Evolutionary conservation across 108 stramenopile species (phyloP).

Genomic region (Conticribra guillardii): DNA sequence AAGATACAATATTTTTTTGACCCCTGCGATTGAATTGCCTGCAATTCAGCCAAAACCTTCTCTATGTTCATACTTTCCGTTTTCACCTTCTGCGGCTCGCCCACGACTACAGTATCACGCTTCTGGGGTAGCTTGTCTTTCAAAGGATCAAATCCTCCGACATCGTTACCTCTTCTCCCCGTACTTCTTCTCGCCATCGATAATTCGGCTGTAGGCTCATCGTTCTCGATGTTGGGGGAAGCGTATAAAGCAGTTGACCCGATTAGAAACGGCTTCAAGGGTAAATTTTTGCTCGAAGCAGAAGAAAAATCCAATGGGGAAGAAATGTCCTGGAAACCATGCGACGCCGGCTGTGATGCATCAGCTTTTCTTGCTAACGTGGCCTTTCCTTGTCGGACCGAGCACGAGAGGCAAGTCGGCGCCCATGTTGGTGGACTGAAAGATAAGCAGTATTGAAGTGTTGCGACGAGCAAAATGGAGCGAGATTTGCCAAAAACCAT

Average conservation of each 20-base stretch:
- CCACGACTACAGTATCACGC: conserved; percentile 54
- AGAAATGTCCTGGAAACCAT: no score
- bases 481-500: neutral
- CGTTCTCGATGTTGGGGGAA: neutral
- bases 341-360: no score
- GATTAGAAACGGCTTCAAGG: no score
- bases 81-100: conserved; percentile 72
- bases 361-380: no score
- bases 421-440: neutral
- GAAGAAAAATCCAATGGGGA: neutral
- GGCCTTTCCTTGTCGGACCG: neutral
- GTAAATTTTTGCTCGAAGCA: neutral
- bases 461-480: neutral
- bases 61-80: conserved; percentile 74
- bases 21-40: conserved; percentile 90
- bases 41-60: conserved; percentile 86
- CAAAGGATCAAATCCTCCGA: conserved; percentile 32
- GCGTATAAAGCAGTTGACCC: neutral
- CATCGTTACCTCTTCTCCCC: conserved; percentile 2
- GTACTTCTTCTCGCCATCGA: neutral
- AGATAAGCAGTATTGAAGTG: neutral
- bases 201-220: neutral
- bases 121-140: conserved; percentile 37
- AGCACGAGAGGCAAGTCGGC: neutral
- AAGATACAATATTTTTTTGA: conserved; percentile 93